A percentile compares a stretch with the other conserved stretches of the same genome.
Evolutionary conservation across 495 filamentous ascomycete genomes (phyloP).

Genomic region (Daldinia vernicosa): DNA sequence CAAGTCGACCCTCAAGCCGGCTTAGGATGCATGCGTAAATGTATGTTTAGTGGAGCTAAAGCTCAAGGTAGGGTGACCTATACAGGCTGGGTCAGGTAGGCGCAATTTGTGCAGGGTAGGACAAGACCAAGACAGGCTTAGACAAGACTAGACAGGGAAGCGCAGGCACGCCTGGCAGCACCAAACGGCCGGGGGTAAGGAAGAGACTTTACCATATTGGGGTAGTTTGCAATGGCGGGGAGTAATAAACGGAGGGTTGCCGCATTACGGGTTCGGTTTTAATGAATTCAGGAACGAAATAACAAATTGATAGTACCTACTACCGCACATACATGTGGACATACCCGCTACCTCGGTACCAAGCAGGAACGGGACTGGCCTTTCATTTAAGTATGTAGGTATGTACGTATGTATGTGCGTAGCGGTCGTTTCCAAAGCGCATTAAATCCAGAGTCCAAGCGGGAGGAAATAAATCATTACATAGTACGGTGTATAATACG

Average conservation of each 20-base stretch:
- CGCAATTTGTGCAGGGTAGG: conserved; percentile 14
- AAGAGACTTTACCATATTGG: conserved; percentile 29
- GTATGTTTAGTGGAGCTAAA: conserved; percentile 38
- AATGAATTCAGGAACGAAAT: conserved; percentile 38
- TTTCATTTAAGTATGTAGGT: not conserved
- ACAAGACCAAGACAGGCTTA: conserved; percentile 11
- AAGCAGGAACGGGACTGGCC: conserved; percentile 18
- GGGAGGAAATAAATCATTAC: not conserved
- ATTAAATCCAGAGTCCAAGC: not conserved
- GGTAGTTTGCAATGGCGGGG: conserved; percentile 26
- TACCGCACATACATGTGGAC: not conserved
- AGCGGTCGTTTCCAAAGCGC: not conserved
- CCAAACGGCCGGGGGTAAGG: conserved; percentile 31
- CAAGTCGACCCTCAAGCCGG: conserved; percentile 34
- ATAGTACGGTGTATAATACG: not conserved
- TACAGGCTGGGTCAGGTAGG: conserved; percentile 16
- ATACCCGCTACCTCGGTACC: not conserved
- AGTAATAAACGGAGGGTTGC: conserved; percentile 16
- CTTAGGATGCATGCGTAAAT: conserved; percentile 41
- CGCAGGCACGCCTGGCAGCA: conserved; percentile 15
- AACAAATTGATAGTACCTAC: conserved; percentile 20
- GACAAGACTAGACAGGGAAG: conserved; percentile 4
- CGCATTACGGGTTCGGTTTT: conserved; percentile 31
- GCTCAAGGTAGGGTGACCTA: not conserved
- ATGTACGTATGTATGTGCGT: not conserved